phyloP scores from a whole-genome alignment of 768 basidiomycete species.

The Serendipita sp. region DNA sequence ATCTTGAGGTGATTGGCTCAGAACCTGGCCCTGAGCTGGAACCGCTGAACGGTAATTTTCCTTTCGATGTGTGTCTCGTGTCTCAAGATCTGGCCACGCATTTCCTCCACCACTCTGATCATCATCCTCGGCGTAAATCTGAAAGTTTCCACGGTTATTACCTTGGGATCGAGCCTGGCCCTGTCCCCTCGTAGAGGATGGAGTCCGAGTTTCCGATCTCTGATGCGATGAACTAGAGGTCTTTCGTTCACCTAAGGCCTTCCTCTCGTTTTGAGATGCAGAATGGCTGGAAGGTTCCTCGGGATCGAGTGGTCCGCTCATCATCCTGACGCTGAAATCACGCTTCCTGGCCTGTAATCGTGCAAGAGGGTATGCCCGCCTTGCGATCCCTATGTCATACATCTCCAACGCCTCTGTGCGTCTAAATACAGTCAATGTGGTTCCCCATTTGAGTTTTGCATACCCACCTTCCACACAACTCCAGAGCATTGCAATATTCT shows the following conservation, averaged over 20 bases:
- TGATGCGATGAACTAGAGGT: not conserved
- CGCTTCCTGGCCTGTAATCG: conserved; percentile 67
- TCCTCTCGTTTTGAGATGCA: not conserved
- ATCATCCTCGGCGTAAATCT: not conserved
- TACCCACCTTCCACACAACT: conserved; percentile 61
- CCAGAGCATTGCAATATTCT: conserved; percentile 72
- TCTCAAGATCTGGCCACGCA: conserved; percentile 3
- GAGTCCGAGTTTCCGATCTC: not conserved
- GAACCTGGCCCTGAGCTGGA: not conserved
- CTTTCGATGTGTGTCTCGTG: conserved; percentile 1
- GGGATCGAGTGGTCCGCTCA: conserved; percentile 17
- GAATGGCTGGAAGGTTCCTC: not conserved
- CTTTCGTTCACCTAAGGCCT: not conserved
- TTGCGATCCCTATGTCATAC: conserved; percentile 68
- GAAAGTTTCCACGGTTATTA: not conserved
- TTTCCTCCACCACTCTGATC: not conserved
- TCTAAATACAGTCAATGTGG: conserved; percentile 26
- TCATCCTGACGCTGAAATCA: conserved; percentile 52
- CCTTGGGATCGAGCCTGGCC: not conserved
- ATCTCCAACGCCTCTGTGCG: conserved; percentile 62
- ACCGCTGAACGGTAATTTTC: conserved; percentile 4
- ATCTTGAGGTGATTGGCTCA: not conserved
- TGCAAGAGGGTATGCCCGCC: conserved; percentile 67
- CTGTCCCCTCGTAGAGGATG: conserved; percentile 11
- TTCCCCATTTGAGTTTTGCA: not conserved